Conservation (phyloP, 2,329 filamentous ascomycete genomes). For the Fusarium nurragi region DNA sequence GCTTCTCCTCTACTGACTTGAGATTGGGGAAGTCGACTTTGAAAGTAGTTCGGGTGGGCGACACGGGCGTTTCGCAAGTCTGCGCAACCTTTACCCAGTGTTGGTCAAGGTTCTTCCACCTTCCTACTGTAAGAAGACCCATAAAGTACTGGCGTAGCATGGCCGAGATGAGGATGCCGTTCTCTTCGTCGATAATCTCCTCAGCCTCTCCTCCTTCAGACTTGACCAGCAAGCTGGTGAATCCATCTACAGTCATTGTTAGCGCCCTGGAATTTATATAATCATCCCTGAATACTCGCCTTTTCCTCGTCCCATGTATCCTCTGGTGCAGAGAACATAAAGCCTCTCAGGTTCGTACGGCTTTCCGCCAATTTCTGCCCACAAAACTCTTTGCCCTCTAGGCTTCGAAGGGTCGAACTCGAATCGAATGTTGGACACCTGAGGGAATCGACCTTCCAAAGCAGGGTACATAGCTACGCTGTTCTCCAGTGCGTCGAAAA, state of each 20-base stretch:
- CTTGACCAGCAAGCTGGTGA: conserved; percentile 76
- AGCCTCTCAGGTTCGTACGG: conserved; percentile 69
- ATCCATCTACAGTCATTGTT: conserved; percentile 69
- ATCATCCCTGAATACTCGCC: conserved; percentile 45
- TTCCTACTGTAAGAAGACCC: conserved; percentile 80
- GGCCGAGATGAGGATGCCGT: conserved; percentile 84
- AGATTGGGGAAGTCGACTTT: conserved; percentile 37
- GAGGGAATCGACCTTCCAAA: conserved; percentile 83
- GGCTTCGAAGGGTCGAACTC: conserved; percentile 73
- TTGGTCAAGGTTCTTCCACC: conserved; percentile 77
- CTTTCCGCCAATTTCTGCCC: conserved; percentile 67
- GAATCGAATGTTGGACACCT: conserved; percentile 85
- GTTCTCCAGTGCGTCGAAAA: conserved; percentile 86
- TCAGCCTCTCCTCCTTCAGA: conserved; percentile 79
- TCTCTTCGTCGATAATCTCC: conserved; percentile 85
- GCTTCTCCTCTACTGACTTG: conserved; percentile 34
- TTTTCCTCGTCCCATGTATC: conserved; percentile 90
- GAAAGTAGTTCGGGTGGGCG: conserved; percentile 43
- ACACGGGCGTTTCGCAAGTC: conserved; percentile 63
- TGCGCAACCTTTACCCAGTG: conserved; percentile 76
- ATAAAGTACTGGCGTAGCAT: conserved; percentile 93
- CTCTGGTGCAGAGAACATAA: conserved; percentile 81
- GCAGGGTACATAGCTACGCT: conserved; percentile 82
- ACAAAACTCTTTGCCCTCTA: conserved; percentile 69
- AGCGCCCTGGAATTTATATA: background rate